A percentile compares a stretch with the other conserved stretches of the same genome.
Conservation (phyloP, 352 stramenopile genomes). For the Phytopythium litorale region DNA sequence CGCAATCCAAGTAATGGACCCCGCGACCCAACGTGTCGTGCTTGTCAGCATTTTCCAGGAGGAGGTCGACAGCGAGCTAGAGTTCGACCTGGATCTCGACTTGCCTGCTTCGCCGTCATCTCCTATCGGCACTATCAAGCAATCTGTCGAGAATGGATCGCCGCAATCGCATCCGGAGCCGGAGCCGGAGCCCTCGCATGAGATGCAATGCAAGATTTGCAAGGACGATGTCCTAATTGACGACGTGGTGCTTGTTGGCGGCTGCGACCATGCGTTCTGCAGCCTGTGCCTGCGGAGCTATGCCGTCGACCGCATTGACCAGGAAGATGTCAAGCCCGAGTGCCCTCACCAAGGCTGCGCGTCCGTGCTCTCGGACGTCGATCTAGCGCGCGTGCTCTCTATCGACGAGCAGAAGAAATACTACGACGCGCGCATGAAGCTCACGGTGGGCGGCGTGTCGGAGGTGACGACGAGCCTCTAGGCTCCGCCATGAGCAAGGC, state of each 20-base stretch:
- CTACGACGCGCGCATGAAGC: background rate
- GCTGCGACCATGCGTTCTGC: background rate
- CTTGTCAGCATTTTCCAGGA: background rate
- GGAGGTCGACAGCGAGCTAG: background rate
- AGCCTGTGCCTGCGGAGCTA: background rate
- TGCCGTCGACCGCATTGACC: background rate
- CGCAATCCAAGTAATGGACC: slow-evolving; percentile 1
- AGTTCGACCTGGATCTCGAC: background rate
- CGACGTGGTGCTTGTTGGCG: background rate
- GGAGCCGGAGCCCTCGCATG: background rate
- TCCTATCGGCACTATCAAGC: background rate
- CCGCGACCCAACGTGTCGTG: background rate
- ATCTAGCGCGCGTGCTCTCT: background rate
- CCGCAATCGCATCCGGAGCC: background rate
- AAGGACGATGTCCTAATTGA: background rate
- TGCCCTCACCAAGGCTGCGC: background rate
- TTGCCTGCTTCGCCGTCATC: background rate
- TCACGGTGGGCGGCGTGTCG: background rate
- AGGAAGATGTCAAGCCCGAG: background rate
- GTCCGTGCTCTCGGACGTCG: background rate
- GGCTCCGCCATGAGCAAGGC: background rate
- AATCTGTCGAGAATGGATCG: background rate
- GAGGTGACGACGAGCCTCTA: background rate
- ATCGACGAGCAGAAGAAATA: slow-evolving; percentile 1
- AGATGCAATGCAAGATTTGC: background rate